Base-by-base conservation (phyloP, 441 rosid genomes). In the Adansonia madagascariensis region DNA sequence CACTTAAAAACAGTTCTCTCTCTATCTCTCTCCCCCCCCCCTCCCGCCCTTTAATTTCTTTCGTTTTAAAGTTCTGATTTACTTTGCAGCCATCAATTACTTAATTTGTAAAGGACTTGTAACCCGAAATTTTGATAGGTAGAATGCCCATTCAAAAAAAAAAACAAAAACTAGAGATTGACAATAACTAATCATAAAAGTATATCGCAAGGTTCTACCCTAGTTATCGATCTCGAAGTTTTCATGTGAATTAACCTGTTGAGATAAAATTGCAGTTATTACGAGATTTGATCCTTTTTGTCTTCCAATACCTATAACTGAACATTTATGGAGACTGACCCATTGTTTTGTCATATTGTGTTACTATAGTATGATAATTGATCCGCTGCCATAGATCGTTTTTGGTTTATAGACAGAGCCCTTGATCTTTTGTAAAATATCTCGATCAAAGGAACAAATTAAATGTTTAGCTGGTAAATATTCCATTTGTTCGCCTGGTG, bases 401-500 rank as follows among this genome's bases (percentile, higher is more conserved):
- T 55, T 8, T 55, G 22, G 8, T 55, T 55, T 55, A 6, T 55
- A n/a, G 0, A 17, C 10, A 55, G 60, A 55, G 17, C 9, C 60
- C 8, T 55, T n/a, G 18, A 44, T n/a, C 43, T 41, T 41, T n/a
- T 50, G 50, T 11, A 41, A 65, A 65, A 8, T 7, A 41, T 41
- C 27, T 76, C 75, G 59, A 82, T 73, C 88, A 77, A 66, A 78
- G 66, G 84, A 75, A 70, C 70, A 82, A 76, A 82, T 20, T 69
- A 87, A 87, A 79, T 75, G 76, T 78, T 49, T 53, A 66, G 75
- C 56, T 1, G 43, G 77, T 65, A n/a, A 49, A 44, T 80, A 75
- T 56, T 75, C 82, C 12, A 41, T 73, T 77, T 74, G 69, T 53
- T 47, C 76, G 43, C 47, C 17, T 31, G 78, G 59, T 52, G 44